A percentile compares a stretch with the other conserved stretches of the same genome.
These are phyloP conservation scores for Fraxinus anomala DNA, from an alignment of 257 asterid species.

Conservation along the genomic window DNA sequence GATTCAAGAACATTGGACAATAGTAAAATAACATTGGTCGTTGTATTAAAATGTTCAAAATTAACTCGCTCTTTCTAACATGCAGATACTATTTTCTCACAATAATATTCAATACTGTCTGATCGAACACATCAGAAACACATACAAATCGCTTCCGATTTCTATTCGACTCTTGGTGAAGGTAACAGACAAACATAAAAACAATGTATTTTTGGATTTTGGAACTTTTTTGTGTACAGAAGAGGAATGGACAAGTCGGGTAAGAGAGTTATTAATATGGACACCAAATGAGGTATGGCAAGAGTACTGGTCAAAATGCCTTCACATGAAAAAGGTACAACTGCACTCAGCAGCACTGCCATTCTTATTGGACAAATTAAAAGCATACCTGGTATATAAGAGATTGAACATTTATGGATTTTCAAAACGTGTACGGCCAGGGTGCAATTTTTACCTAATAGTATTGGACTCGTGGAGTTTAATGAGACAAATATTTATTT, in stretches of 20 bases:
- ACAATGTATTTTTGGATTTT: not conserved
- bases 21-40: no score
- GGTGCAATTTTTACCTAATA: conserved; percentile 15
- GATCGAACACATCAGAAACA: not conserved
- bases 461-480: no score
- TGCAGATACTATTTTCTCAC: no score
- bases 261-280: conserved; percentile 24
- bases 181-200: conserved; percentile 11
- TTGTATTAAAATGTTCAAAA: no score
- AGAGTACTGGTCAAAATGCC: conserved; percentile 38
- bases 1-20: no score
- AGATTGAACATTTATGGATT: conserved; percentile 30
- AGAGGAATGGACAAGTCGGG: conserved; percentile 1
- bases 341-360: conserved; percentile 30
- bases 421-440: conserved; percentile 48
- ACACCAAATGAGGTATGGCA: conserved; percentile 26
- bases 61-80: no score
- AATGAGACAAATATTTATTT: no score
- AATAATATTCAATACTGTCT: not conserved
- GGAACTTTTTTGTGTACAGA: not conserved
- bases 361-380: conserved; percentile 36
- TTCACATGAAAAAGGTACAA: conserved; percentile 33
- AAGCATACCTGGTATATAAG: conserved; percentile 29
- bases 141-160: not conserved
- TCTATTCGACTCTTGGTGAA: not conserved